Conservation (phyloP, 2,329 filamentous ascomycete genomes). For the Colletotrichum cordylinicola region DNA sequence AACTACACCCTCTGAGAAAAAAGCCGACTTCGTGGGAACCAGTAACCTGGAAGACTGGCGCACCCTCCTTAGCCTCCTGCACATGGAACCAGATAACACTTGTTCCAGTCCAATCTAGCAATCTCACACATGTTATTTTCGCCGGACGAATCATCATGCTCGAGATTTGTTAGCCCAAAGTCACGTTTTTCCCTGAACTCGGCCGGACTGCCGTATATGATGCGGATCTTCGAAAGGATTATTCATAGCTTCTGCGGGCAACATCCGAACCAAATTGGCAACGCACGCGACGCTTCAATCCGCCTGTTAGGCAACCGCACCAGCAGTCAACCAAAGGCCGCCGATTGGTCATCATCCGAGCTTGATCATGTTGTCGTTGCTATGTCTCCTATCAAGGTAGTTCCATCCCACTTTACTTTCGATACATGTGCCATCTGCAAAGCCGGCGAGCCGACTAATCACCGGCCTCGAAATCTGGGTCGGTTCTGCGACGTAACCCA, state of each 20-base stretch:
- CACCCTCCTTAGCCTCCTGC: background rate
- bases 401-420: background rate
- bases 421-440: background rate
- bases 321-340: background rate
- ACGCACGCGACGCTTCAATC: background rate
- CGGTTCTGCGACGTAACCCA: background rate
- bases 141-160: background rate
- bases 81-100: background rate
- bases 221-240: background rate
- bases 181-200: background rate
- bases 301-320: background rate
- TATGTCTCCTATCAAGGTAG: background rate
- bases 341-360: background rate
- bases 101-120: background rate
- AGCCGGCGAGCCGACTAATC: background rate
- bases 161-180: background rate
- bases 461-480: background rate
- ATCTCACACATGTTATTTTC: background rate
- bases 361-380: background rate
- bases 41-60: conserved; percentile 1
- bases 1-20: background rate
- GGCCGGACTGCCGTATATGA: background rate
- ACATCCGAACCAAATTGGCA: background rate
- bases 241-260: background rate
- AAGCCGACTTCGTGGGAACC: background rate